Evolutionary conservation across 129 eudicot species (phyloP).

Genomic region (Escallonia rubra): DNA sequence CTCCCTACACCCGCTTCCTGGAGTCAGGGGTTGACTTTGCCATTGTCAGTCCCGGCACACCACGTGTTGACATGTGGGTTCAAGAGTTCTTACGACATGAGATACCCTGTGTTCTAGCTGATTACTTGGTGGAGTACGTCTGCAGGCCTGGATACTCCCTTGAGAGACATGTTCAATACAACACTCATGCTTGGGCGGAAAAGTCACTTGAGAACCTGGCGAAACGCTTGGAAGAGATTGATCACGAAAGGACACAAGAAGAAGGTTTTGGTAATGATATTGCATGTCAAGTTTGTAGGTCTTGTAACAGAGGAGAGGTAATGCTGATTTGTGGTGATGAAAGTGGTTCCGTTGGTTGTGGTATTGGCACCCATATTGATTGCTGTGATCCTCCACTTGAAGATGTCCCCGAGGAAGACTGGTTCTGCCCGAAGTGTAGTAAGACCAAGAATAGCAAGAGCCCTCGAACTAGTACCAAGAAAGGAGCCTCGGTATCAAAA

Average conservation of each 20-base stretch:
- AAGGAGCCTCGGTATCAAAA: conserved; percentile 18
- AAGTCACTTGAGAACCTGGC: conserved; percentile 48
- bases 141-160: conserved; percentile 92
- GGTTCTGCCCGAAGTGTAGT: conserved; percentile 78
- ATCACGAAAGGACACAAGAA: conserved; percentile 21
- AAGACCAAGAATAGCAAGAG: conserved; percentile 14
- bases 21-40: conserved; percentile 67
- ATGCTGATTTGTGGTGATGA: conserved; percentile 87
- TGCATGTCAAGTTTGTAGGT: conserved; percentile 68
- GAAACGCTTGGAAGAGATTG: conserved; percentile 33
- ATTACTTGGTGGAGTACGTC: conserved; percentile 86
- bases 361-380: conserved; percentile 65
- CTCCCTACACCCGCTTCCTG: conserved; percentile 89
- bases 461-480: conserved; percentile 22
- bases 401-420: conserved; percentile 66
- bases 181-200: conserved; percentile 83
- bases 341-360: conserved; percentile 65
- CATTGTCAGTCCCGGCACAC: conserved; percentile 88
- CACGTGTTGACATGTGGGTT: conserved; percentile 81
- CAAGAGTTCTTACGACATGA: conserved; percentile 79
- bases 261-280: conserved; percentile 24
- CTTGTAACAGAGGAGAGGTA: conserved; percentile 70
- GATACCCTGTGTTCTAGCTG: conserved; percentile 80
- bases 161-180: conserved; percentile 64
- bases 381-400: conserved; percentile 85